A percentile compares a stretch with the other conserved stretches of the same genome.
Evolutionary conservation across 2,329 filamentous ascomycete species (phyloP).

Genomic region (Hymenotorrendiella dingleyae): DNA sequence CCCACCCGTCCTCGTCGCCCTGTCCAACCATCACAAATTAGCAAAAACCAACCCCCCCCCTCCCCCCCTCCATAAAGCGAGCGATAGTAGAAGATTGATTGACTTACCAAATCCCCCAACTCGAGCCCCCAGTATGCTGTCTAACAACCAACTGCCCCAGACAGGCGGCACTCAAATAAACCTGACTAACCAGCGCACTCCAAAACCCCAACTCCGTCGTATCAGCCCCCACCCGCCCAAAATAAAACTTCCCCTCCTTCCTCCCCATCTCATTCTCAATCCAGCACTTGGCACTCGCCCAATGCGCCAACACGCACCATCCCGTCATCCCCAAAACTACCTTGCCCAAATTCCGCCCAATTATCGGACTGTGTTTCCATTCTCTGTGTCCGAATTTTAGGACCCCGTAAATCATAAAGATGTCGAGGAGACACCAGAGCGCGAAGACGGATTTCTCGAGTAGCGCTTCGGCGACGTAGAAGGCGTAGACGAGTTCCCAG

Average conservation of each 20-base stretch:
- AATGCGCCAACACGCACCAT: conserved; percentile 36
- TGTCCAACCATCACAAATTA: conserved; percentile 19
- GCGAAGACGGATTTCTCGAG: conserved; percentile 40
- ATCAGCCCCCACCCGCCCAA: conserved; percentile 38
- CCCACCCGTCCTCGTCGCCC: conserved; percentile 39
- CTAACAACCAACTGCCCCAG: conserved; percentile 39
- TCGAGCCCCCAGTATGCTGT: conserved; percentile 43
- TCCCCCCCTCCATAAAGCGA: too few relatives aligned
- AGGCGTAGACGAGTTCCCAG: conserved; percentile 46
- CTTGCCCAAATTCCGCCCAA: conserved; percentile 36
- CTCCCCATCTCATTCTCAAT: conserved; percentile 42
- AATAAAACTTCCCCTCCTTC: conserved; percentile 31
- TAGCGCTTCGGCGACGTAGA: conserved; percentile 39
- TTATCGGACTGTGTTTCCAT: conserved; percentile 36
- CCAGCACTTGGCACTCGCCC: conserved; percentile 43
- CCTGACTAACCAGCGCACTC: conserved; percentile 12
- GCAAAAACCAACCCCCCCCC: not conserved
- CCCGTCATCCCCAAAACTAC: conserved; percentile 34
- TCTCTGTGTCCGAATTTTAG: conserved; percentile 39
- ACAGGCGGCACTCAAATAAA: conserved; percentile 44
- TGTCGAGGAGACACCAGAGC: conserved; percentile 45
- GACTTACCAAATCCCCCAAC: conserved; percentile 44
- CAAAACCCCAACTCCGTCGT: conserved; percentile 37
- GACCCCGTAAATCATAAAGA: conserved; percentile 41
- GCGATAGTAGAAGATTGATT: too few relatives aligned